Conservation (phyloP, 192 early-diverging fungal species). For the Glomus cerebriforme region DNA sequence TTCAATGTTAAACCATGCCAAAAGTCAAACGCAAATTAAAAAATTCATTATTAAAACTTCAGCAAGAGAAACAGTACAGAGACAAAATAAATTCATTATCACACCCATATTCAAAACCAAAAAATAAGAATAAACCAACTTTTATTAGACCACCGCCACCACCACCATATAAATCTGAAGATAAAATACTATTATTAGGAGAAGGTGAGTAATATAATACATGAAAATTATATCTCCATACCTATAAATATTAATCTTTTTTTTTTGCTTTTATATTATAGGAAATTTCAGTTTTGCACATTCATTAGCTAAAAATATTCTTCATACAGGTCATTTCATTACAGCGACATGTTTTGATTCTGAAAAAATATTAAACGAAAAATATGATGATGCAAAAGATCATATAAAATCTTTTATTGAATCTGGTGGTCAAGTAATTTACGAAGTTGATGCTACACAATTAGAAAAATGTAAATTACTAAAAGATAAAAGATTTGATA, state of each 20-base stretch:
- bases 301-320: constrained; percentile 59
- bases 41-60: constrained; percentile 16
- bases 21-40: constrained; percentile 30
- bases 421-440: constrained; percentile 71
- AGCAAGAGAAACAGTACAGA: constrained; percentile 21
- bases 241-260: background rate
- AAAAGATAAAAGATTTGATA: constrained; percentile 63
- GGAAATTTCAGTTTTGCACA: constrained; percentile 94
- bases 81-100: background rate
- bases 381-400: constrained; percentile 75
- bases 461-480: constrained; percentile 61
- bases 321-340: constrained; percentile 59
- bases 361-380: constrained; percentile 62
- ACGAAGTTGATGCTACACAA: constrained; percentile 77
- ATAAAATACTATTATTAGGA: constrained; percentile 75
- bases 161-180: constrained; percentile 53
- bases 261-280: constrained; percentile 23
- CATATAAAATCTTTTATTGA: constrained; percentile 63
- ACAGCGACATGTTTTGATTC: constrained; percentile 80
- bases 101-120: background rate
- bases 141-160: constrained; percentile 27
- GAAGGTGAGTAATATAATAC: constrained; percentile 61
- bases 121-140: background rate
- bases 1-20: constrained; percentile 13
- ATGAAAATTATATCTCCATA: too few species aligned